Percentiles rank a stretch among this genome's conserved stretches.
These are phyloP conservation scores for Zymoseptoria passerinii DNA, from an alignment of 2,329 filamentous ascomycete genomes.

Conservation along the genomic window DNA sequence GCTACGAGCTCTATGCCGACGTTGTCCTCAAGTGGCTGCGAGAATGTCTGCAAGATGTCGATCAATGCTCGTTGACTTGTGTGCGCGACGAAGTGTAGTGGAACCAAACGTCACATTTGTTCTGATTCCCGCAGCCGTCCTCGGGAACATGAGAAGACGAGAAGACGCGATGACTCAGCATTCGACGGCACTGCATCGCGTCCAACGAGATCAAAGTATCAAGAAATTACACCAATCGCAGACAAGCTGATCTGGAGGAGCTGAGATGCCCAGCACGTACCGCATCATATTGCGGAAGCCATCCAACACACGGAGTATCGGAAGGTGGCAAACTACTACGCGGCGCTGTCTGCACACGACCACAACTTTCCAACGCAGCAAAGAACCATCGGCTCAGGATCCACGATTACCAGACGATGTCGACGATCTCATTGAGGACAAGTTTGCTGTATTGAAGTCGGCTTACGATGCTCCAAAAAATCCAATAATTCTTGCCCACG, in stretches of 20 bases:
- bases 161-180: neutral
- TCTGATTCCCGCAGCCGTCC: neutral
- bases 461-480: constrained; percentile 49
- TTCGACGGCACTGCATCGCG: neutral
- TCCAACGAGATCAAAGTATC: neutral
- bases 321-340: neutral
- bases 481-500: constrained; percentile 56
- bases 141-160: neutral
- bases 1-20: neutral
- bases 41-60: neutral
- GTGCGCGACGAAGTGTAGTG: neutral
- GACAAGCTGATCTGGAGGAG: neutral
- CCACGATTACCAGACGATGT: constrained; percentile 17
- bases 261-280: neutral
- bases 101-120: neutral
- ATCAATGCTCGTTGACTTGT: neutral
- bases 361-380: neutral
- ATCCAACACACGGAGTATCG: too few species aligned
- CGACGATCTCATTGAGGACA: constrained; percentile 37
- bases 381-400: constrained; percentile 11
- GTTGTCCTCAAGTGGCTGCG: neutral
- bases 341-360: neutral
- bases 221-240: neutral
- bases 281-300: neutral
- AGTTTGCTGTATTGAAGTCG: constrained; percentile 52